These are phyloP conservation scores for Populus hybrid DNA, from an alignment of 441 rosid genomes.

Conservation along the genomic window DNA sequence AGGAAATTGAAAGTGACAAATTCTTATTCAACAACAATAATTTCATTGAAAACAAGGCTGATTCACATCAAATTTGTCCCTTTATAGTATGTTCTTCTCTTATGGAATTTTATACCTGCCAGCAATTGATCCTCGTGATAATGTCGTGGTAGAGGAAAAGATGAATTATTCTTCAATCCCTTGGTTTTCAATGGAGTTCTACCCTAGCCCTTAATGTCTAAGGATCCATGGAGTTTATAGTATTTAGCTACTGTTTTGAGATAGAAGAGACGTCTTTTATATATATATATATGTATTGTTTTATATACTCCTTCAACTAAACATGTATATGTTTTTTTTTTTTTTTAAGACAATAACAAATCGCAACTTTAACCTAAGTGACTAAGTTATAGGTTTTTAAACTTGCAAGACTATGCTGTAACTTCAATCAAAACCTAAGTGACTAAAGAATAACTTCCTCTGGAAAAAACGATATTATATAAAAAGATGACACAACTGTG, in stretches of 20 bases:
- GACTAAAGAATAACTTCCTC: background rate
- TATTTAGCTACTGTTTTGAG: too few species aligned
- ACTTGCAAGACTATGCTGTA: background rate
- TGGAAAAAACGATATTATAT: background rate
- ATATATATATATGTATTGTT: too few species aligned
- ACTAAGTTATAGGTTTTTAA: background rate
- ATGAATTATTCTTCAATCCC: background rate
- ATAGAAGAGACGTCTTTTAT: too few species aligned
- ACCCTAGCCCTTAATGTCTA: background rate
- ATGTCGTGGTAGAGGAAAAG: background rate
- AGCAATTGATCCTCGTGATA: background rate
- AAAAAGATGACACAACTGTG: background rate
- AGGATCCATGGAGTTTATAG: too few species aligned
- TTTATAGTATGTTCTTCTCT: background rate
- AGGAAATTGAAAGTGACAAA: background rate
- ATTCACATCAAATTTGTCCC: background rate
- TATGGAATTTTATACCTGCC: constrained; percentile 1
- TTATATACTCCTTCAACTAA: too few species aligned
- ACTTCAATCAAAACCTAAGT: background rate
- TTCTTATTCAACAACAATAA: background rate
- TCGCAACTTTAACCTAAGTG: too few species aligned
- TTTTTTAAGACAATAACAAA: too few species aligned
- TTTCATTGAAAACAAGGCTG: background rate
- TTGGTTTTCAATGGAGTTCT: background rate
- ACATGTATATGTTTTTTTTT: too few species aligned